A percentile compares a stretch with the other conserved stretches of the same genome.
Conservation (phyloP, 1,284 basidiomycete species). For the Trametes hirsuta region DNA sequence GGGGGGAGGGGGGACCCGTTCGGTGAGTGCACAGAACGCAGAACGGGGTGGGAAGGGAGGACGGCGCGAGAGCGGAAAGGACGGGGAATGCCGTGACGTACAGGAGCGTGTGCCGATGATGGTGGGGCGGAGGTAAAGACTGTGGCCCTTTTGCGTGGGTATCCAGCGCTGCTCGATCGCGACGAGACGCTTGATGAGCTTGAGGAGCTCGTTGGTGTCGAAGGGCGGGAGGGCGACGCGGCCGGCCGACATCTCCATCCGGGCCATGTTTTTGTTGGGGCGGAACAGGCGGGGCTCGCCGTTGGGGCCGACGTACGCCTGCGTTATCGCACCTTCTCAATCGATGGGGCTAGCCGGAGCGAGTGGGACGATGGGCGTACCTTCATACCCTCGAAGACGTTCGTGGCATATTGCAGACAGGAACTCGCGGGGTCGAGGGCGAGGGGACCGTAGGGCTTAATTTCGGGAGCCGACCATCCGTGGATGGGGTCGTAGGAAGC, state of each 20-base stretch:
- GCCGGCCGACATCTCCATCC: conserved; percentile 63
- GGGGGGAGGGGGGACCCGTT: background rate
- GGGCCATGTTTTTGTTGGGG: conserved; percentile 81
- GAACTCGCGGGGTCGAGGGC: conserved; percentile 75
- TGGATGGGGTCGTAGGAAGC: conserved; percentile 60
- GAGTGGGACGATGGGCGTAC: conserved; percentile 50
- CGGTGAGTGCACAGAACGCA: background rate
- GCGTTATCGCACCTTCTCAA: background rate
- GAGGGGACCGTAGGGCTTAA: conserved; percentile 76
- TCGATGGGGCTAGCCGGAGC: no score
- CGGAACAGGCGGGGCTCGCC: conserved; percentile 75
- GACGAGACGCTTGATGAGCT: conserved; percentile 73
- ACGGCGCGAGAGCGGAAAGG: background rate
- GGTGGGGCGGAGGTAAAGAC: conserved; percentile 84
- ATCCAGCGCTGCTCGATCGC: conserved; percentile 76
- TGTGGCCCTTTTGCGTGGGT: conserved; percentile 69
- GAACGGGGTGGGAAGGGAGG: background rate
- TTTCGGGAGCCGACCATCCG: conserved; percentile 83
- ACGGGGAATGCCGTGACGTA: conserved; percentile 37
- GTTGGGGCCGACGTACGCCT: conserved; percentile 72
- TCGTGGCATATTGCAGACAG: conserved; percentile 78
- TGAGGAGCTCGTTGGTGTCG: conserved; percentile 62
- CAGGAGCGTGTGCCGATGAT: conserved; percentile 85
- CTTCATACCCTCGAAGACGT: conserved; percentile 91
- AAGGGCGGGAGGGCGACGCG: conserved; percentile 71